Percentiles rank a stretch among this genome's conserved stretches.
These are phyloP conservation scores for Exophiala sp. DNA, from an alignment of 2,329 filamentous ascomycete species.

Conservation along the genomic window DNA sequence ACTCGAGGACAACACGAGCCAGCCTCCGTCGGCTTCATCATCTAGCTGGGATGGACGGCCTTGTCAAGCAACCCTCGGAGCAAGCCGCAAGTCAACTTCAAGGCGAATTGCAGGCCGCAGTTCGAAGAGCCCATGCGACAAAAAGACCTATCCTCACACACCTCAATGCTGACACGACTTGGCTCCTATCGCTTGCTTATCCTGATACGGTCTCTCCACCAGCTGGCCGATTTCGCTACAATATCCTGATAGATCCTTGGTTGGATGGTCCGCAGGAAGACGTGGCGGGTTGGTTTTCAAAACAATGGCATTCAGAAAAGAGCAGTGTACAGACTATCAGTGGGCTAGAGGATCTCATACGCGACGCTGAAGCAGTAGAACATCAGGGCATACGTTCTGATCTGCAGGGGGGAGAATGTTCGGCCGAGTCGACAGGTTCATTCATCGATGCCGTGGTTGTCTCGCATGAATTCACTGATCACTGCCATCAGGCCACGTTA, in stretches of 20 bases:
- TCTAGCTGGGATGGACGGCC: background rate
- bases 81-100: slow-evolving; percentile 6
- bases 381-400: slow-evolving; percentile 25
- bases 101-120: slow-evolving; percentile 5
- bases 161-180: slow-evolving; percentile 62
- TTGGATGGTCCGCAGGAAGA: slow-evolving; percentile 57
- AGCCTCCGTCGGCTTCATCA: too few relatives aligned
- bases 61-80: background rate
- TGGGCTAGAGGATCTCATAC: slow-evolving; percentile 50
- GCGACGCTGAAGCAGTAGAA: slow-evolving; percentile 44
- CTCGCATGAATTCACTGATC: slow-evolving; percentile 63
- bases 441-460: slow-evolving; percentile 56
- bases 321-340: slow-evolving; percentile 51
- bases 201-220: slow-evolving; percentile 42
- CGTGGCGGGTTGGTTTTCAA: slow-evolving; percentile 59
- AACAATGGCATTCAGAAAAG: slow-evolving; percentile 56
- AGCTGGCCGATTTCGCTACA: slow-evolving; percentile 51
- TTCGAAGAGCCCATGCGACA: slow-evolving; percentile 5
- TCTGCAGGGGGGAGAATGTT: too few relatives aligned
- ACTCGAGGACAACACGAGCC: too few relatives aligned
- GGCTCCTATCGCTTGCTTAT: slow-evolving; percentile 60
- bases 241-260: slow-evolving; percentile 63
- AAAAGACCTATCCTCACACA: slow-evolving; percentile 54
- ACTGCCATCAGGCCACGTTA: slow-evolving; percentile 59
- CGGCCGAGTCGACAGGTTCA: slow-evolving; percentile 18